Evolutionary conservation across 768 basidiomycete genomes (phyloP).

Genomic region (Boletus barrowsii): DNA sequence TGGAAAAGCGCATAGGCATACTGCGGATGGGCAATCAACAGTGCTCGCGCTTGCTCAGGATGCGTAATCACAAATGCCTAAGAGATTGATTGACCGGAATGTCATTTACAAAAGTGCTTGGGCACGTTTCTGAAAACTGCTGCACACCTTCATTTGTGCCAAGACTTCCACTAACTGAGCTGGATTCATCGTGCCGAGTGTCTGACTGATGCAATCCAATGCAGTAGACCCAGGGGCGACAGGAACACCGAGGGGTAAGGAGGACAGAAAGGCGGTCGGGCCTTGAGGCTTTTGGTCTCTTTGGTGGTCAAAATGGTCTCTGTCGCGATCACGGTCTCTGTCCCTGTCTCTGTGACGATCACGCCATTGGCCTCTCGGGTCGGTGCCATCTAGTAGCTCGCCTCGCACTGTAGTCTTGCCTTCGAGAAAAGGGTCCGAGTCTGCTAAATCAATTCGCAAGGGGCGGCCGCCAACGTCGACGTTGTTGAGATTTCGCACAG

Average conservation of each 20-base stretch:
- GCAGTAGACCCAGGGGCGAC: conserved; percentile 67
- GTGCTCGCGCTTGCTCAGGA: conserved; percentile 80
- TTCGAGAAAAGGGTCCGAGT: conserved; percentile 89
- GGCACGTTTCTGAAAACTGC: conserved; percentile 18
- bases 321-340: conserved; percentile 53
- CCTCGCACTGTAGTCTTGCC: conserved; percentile 86
- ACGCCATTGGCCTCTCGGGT: conserved; percentile 36
- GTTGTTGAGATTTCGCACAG: conserved; percentile 94
- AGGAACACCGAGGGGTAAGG: conserved; percentile 73
- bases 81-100: conserved; percentile 4
- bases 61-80: conserved; percentile 91
- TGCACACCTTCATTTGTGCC: conserved; percentile 93
- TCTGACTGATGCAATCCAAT: conserved; percentile 82
- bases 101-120: conserved; percentile 21
- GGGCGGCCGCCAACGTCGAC: conserved; percentile 90
- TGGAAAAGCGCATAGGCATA: conserved; percentile 96
- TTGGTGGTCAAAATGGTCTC: conserved; percentile 30
- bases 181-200: conserved; percentile 80
- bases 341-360: conserved; percentile 48
- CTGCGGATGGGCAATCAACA: conserved; percentile 85
- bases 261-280: conserved; percentile 54
- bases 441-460: conserved; percentile 90
- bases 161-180: conserved; percentile 88
- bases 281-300: conserved; percentile 39
- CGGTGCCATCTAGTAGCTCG: conserved; percentile 69